A percentile compares a stretch with the other conserved stretches of the same genome.
phyloP scores from a whole-genome alignment of 495 filamentous ascomycete species.

The Podospora pseudocomata region DNA sequence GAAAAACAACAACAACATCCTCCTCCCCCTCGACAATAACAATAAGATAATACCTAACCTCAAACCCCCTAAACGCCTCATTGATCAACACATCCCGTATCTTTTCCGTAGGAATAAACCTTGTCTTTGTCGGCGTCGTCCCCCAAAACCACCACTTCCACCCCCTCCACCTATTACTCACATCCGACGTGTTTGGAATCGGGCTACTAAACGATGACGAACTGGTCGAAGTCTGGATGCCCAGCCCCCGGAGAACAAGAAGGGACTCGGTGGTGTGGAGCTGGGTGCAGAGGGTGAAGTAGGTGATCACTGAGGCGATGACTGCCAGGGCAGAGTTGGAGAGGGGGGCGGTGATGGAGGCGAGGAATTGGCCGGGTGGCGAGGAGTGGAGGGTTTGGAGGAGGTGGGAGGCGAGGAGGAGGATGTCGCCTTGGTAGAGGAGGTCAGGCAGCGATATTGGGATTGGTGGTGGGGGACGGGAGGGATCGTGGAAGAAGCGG shows the following conservation, averaged over 20 bases:
- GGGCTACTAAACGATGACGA: neutral
- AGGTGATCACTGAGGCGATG: conserved; percentile 26
- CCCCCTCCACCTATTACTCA: neutral
- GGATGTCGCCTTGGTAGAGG: conserved; percentile 14
- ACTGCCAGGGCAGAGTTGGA: conserved; percentile 29
- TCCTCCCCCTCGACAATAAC: conserved; percentile 90
- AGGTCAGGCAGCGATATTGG: conserved; percentile 3
- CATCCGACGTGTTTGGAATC: neutral
- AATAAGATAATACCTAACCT: conserved; percentile 82
- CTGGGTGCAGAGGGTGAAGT: conserved; percentile 34
- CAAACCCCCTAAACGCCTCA: conserved; percentile 91
- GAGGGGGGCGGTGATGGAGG: conserved; percentile 42
- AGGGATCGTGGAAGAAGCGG: conserved; percentile 15
- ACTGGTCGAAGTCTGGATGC: conserved; percentile 68
- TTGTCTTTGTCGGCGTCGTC: conserved; percentile 49
- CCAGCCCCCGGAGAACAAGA: conserved; percentile 81
- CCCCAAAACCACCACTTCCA: conserved; percentile 22
- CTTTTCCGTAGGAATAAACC: conserved; percentile 90
- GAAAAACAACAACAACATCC: conserved; percentile 89
- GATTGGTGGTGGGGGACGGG: conserved; percentile 8
- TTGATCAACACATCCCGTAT: conserved; percentile 92
- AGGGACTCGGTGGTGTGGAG: conserved; percentile 72
- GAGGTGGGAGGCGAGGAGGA: conserved; percentile 36
- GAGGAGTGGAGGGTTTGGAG: conserved; percentile 29
- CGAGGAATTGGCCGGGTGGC: conserved; percentile 33